Evolutionary conservation across 169 alveolate genomes (phyloP).

Genomic region (Cryptosporidium baileyi): DNA sequence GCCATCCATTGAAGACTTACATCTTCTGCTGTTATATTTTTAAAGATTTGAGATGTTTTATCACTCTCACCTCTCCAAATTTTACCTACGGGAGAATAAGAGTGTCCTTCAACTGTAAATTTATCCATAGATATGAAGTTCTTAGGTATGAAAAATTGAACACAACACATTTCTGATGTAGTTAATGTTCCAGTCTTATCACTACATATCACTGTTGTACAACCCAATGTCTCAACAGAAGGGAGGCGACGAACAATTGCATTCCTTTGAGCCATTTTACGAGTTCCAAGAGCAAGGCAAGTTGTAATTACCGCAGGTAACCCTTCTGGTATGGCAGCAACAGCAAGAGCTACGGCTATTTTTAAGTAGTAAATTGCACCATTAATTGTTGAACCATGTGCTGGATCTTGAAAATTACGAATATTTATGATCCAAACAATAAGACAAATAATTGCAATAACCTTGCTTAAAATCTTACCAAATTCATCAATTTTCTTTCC

Average conservation of each 20-base stretch:
- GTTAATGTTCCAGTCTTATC: constrained; percentile 99
- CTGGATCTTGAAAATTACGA: constrained; percentile 94
- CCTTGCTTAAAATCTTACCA: constrained; percentile 90
- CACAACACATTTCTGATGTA: constrained; percentile 92
- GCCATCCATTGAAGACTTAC: constrained; percentile 71
- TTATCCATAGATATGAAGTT: constrained; percentile 56
- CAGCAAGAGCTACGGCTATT: constrained; percentile 98
- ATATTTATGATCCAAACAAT: constrained; percentile 96
- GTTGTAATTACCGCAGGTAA: constrained; percentile 99
- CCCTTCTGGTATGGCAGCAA: constrained; percentile 99
- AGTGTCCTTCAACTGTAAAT: constrained; percentile 78
- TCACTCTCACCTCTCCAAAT: constrained; percentile 67
- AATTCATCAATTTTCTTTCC: constrained; percentile 95
- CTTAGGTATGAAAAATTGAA: constrained; percentile 71
- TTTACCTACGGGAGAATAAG: constrained; percentile 76
- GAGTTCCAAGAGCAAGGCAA: constrained; percentile 96
- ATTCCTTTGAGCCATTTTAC: constrained; percentile 95
- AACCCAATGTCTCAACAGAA: constrained; percentile 97
- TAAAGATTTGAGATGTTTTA: constrained; percentile 65
- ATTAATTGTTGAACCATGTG: constrained; percentile 92
- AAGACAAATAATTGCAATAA: constrained; percentile 88
- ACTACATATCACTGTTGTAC: constrained; percentile 97
- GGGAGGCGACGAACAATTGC: constrained; percentile 96
- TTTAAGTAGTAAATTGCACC: constrained; percentile 97
- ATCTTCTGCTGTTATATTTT: constrained; percentile 55